These are phyloP conservation scores for Luffa acutangula DNA, from an alignment of 306 rosid species.

Conservation along the genomic window DNA sequence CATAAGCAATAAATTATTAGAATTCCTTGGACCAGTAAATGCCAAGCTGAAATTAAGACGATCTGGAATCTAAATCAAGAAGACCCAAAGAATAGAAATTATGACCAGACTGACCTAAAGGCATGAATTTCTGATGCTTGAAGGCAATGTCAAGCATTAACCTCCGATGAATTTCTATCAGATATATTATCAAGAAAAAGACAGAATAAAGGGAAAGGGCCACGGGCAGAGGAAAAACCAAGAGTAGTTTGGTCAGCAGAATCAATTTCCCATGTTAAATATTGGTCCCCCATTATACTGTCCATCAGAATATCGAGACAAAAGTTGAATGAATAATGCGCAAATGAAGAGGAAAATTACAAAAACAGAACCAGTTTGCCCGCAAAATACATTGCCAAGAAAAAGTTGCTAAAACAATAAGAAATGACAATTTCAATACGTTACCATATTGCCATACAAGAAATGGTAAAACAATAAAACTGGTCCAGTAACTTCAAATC, in stretches of 20 bases:
- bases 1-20: not conserved
- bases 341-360: not conserved
- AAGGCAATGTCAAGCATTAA: too few species aligned
- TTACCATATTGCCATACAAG: not conserved
- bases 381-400: not conserved
- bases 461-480: not conserved
- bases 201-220: not conserved
- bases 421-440: not conserved
- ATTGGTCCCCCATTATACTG: not conserved
- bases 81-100: not conserved
- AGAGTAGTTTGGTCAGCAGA: not conserved
- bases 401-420: not conserved
- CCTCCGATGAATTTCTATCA: not conserved
- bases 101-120: not conserved
- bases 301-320: not conserved
- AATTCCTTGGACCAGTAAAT: not conserved
- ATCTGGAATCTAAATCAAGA: not conserved
- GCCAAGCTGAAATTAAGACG: not conserved
- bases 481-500: not conserved
- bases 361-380: not conserved
- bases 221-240: not conserved
- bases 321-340: not conserved
- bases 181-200: not conserved
- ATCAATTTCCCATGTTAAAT: not conserved
- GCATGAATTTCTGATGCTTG: not conserved